Evolutionary conservation across 768 basidiomycete species (phyloP), one percentile per base, ranked within the genome.

Genomic region (Tephrocybe sp.): DNA sequence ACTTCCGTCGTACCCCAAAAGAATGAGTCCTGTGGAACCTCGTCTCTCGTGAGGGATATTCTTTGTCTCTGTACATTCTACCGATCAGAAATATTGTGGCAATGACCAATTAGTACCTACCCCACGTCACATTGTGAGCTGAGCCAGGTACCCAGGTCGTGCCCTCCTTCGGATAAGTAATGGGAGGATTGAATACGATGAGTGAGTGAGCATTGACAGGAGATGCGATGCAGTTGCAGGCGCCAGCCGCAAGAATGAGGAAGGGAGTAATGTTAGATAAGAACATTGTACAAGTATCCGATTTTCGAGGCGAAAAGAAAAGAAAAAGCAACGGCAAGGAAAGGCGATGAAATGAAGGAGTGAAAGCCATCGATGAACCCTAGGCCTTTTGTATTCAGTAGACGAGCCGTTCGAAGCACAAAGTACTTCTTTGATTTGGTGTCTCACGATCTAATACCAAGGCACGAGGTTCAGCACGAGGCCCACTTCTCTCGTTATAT

Each of bases 1-100:
- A 40, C 58, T 56, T 11, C 53, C 45, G 6, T 51, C 17, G 53
- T 63, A 64, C 15, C 81, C 82, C 42, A 84, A 67, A 7, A 81
- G 45, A 36, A 83, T 54, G 23, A 59, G 21, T 17, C 80, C 69
- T 3, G 62, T 68, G 25, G 65, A 62, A 54, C 68, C 62, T 45
- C 48, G 30, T 21, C 65, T 64, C 32, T 70, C 66, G 0, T 41
- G 3, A 14, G 80, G 81, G 43, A 84, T 59, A 34, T 66, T 47
- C 17, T 10, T 2, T 3, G 60, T 71, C 2, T 46, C 66, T 68
- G 42, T 18, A 54, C 43, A 20, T n/a, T n/a, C n/a, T n/a, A n/a
- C n/a, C n/a, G n/a, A n/a, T n/a, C n/a, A n/a, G n/a, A n/a, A n/a
- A n/a, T n/a, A n/a, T n/a, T n/a, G n/a, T n/a, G n/a, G n/a, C n/a